A percentile compares a stretch with the other conserved stretches of the same genome.
Evolutionary conservation across 192 early-diverging fungal genomes (phyloP).

Genomic region (Irineochytrium annulatum): DNA sequence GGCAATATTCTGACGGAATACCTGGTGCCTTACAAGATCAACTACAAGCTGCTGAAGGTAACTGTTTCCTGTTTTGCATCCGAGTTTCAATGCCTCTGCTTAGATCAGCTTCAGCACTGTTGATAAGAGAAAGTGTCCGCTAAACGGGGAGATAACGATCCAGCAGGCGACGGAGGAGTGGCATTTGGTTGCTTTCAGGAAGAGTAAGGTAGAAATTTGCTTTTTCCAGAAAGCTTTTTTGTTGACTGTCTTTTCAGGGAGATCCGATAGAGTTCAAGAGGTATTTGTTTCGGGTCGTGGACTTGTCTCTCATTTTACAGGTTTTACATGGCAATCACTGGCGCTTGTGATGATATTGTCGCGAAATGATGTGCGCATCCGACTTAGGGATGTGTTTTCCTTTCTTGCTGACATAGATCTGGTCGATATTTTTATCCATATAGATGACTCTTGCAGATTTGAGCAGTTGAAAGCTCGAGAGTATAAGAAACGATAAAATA

Average conservation of each 20-base stretch:
- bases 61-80: neutral
- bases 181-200: constrained; percentile 57
- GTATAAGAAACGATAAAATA: too few relatives aligned
- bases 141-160: constrained; percentile 57
- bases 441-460: too few relatives aligned
- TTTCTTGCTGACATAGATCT: too few relatives aligned
- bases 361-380: too few relatives aligned
- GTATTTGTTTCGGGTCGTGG: constrained; percentile 6
- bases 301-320: constrained; percentile 1
- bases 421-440: too few relatives aligned
- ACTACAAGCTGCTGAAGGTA: constrained; percentile 18
- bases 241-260: constrained; percentile 28
- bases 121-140: constrained; percentile 60
- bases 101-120: constrained; percentile 61
- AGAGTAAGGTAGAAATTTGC: constrained; percentile 45
- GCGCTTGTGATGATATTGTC: constrained; percentile 10
- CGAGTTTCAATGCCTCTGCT: neutral
- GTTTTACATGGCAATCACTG: constrained; percentile 15
- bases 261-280: constrained; percentile 58
- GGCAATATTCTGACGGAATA: constrained; percentile 25
- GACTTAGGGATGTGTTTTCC: too few relatives aligned
- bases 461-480: too few relatives aligned
- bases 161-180: constrained; percentile 38
- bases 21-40: constrained; percentile 39
- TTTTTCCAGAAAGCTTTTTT: neutral